phyloP scores from a whole-genome alignment of 805 yeast genomes.

The Clavispora asparagi region DNA sequence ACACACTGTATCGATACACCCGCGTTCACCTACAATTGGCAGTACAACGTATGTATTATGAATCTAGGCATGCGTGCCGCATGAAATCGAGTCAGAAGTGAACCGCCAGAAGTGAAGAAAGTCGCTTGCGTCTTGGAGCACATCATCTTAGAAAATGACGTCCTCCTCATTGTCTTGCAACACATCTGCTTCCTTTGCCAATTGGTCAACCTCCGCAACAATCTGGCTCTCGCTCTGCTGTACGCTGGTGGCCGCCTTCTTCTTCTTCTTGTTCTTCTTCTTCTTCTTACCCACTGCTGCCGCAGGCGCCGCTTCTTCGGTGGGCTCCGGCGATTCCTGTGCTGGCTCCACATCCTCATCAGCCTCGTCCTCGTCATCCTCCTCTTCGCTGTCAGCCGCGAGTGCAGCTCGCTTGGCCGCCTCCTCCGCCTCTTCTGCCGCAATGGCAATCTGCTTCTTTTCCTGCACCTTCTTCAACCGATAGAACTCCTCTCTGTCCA shows the following conservation, averaged over 20 bases:
- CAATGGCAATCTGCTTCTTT: conserved; percentile 79
- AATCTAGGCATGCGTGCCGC: not conserved
- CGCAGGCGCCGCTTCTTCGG: not conserved
- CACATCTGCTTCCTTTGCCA: conserved; percentile 24
- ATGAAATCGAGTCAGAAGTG: not conserved
- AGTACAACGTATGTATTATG: not conserved
- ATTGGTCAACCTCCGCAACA: conserved; percentile 24
- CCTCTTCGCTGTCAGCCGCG: conserved; percentile 15
- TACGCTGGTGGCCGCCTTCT: conserved; percentile 7
- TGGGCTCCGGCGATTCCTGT: conserved; percentile 12
- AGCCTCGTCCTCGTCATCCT: conserved; percentile 18
- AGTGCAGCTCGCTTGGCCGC: conserved; percentile 14
- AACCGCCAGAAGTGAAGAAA: not conserved
- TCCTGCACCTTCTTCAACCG: conserved; percentile 94
- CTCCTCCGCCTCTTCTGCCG: conserved; percentile 55
- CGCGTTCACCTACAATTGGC: not conserved
- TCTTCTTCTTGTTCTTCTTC: conserved; percentile 13
- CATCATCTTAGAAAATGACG: conserved; percentile 29
- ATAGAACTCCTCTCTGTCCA: conserved; percentile 97
- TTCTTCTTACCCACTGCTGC: conserved; percentile 7
- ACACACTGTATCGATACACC: too few species aligned
- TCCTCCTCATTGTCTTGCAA: conserved; percentile 43
- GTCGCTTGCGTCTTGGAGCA: not conserved
- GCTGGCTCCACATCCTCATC: conserved; percentile 7
- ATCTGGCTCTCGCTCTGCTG: conserved; percentile 13